Base-by-base conservation (phyloP, 352 stramenopile genomes). In the Elongisporangium prolatum region DNA sequence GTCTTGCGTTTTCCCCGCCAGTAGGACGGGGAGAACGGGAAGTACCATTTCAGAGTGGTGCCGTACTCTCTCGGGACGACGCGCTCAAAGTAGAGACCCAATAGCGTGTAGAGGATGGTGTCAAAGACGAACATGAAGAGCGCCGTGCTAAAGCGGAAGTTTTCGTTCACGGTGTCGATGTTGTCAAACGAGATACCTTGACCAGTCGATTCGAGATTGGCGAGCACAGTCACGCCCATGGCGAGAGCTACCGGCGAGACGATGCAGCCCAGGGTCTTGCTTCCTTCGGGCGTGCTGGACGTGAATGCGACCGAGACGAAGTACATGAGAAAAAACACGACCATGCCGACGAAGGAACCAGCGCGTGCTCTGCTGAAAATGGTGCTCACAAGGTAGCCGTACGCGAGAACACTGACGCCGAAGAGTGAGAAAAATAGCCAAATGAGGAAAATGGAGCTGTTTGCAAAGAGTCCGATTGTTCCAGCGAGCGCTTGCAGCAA, bases 31-130 rank as follows among this genome's bases (percentile, higher is more conserved):
- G 79, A 87, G 11, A 97, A 44, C 0, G 84, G 76, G 65, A 98
- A 98, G 64, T 97, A 97, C 83, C 89, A 97, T 16, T 94, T 96
- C 49, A 88, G 65, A 0, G 69, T 64, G n/a, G 86, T 90, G 10
- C 93, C 93, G 60, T 93, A 97, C 60, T 96, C 82, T 56, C 86
- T 92, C 0, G 94, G 93, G 17, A 98, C 71, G 10, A 97, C 86
- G 55, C 87, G 77, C 38, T 97, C 89, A 20, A 98, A 75, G 65
- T 98, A 98, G 57, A 88, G 61, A 0, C 82, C 93, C 1, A 98
- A 60, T 2, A 97, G 17, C 18, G 79, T 91, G 75, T 97, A 98
- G 11, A 97, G 44, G n/a, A 97, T 48, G 1, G 78, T 72, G 56
- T 98, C 94, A 6, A 97, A 38, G 1, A 86, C 50, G 48, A 98